phyloP scores from a whole-genome alignment of 2,329 filamentous ascomycete genomes.

The Ceratocystis harringtonii region DNA sequence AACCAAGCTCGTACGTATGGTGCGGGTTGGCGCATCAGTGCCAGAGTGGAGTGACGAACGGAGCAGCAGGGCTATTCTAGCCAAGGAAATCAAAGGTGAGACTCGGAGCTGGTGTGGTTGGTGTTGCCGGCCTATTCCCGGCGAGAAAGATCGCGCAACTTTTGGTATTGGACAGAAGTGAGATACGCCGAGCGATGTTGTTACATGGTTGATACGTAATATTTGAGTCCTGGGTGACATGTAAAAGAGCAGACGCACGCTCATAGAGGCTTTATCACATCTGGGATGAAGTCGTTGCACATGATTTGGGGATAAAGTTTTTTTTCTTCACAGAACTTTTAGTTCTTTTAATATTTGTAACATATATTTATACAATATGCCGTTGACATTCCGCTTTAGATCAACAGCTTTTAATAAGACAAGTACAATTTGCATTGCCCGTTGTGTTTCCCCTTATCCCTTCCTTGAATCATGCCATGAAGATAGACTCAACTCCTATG shows the following conservation, averaged over 20 bases:
- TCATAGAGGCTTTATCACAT: neutral
- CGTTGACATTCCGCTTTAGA: neutral
- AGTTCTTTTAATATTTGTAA: neutral
- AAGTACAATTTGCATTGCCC: neutral
- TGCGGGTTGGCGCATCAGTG: conserved; percentile 69
- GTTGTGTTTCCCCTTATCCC: neutral
- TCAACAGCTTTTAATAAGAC: conserved; percentile 1
- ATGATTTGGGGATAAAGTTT: neutral
- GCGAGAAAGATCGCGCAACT: conserved; percentile 30
- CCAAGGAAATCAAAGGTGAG: conserved; percentile 51
- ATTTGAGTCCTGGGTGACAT: neutral
- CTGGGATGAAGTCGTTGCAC: neutral
- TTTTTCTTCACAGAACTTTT: neutral
- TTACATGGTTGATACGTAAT: neutral
- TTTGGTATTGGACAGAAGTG: conserved; percentile 1
- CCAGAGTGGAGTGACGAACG: conserved; percentile 73
- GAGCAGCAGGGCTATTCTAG: conserved; percentile 48
- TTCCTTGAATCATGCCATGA: neutral
- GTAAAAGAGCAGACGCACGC: conserved; percentile 5
- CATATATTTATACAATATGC: conserved; percentile 4
- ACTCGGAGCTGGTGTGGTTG: conserved; percentile 81
- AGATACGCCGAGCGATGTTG: neutral
- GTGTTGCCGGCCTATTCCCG: conserved; percentile 64
- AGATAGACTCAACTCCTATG: neutral
- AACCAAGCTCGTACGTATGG: conserved; percentile 70